Percentiles rank a stretch among this genome's conserved stretches.
Evolutionary conservation across 2,329 filamentous ascomycete species (phyloP).

Genomic region (Pestalotiopsis sp.): DNA sequence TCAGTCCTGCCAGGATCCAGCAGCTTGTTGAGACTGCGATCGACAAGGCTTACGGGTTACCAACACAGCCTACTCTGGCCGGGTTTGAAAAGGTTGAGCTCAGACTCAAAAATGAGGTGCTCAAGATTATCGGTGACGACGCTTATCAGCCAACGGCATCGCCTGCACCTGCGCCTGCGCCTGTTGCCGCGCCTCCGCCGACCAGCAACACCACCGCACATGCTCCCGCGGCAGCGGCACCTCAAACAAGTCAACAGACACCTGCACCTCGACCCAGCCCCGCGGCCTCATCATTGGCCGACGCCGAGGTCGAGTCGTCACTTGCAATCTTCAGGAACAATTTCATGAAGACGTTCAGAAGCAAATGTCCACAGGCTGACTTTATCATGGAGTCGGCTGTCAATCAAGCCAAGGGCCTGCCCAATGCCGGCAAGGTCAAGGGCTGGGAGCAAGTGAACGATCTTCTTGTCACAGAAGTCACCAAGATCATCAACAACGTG

Average conservation of each 20-base stretch:
- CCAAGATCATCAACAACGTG: slow-evolving; percentile 32
- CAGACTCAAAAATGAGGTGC: slow-evolving; percentile 29
- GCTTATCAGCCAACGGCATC: slow-evolving; percentile 19
- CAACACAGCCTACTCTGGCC: slow-evolving; percentile 26
- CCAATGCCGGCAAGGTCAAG: slow-evolving; percentile 26
- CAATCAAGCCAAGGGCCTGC: slow-evolving; percentile 33
- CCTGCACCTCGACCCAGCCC: slow-evolving; percentile 26
- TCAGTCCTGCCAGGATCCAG: slow-evolving; percentile 31
- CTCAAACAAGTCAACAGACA: slow-evolving; percentile 20
- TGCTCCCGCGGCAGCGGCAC: background rate
- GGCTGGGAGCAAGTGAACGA: slow-evolving; percentile 35
- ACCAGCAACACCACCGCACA: background rate
- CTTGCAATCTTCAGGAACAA: slow-evolving; percentile 32
- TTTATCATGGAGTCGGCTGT: slow-evolving; percentile 35
- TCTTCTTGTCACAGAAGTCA: slow-evolving; percentile 33
- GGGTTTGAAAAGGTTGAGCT: slow-evolving; percentile 31
- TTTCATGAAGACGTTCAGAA: slow-evolving; percentile 32
- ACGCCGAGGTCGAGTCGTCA: slow-evolving; percentile 33
- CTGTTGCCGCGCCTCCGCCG: background rate
- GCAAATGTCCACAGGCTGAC: slow-evolving; percentile 33
- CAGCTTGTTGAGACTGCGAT: slow-evolving; percentile 34
- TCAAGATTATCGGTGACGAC: slow-evolving; percentile 33
- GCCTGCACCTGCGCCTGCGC: slow-evolving; percentile 12
- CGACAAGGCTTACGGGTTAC: slow-evolving; percentile 30
- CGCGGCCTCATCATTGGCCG: slow-evolving; percentile 24